phyloP scores from a whole-genome alignment of 192 early-diverging fungal genomes.

The Phlyctochytrium arcticum region DNA sequence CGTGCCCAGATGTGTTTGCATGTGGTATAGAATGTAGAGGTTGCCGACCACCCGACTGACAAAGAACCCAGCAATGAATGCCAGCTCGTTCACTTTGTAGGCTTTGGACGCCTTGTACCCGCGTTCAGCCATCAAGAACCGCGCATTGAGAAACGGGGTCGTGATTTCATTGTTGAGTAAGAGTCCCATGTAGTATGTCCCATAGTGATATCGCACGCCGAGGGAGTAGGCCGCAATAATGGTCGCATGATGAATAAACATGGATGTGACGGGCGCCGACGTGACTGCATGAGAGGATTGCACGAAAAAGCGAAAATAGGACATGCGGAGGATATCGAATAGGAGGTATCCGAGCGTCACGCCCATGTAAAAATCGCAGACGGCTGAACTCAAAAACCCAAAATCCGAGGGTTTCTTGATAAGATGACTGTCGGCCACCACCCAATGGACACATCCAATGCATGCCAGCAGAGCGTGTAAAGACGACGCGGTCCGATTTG shows the following conservation, averaged over 20 bases:
- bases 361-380: slow-evolving; percentile 18
- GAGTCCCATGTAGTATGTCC: slow-evolving; percentile 18
- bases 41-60: slow-evolving; percentile 3
- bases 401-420: background rate
- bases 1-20: background rate
- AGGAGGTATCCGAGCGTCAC: slow-evolving; percentile 13
- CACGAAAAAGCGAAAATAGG: background rate
- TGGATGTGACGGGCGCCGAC: slow-evolving; percentile 5
- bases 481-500: slow-evolving; percentile 7
- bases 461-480: slow-evolving; percentile 6
- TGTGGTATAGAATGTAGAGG: slow-evolving; percentile 5
- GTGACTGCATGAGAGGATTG: background rate
- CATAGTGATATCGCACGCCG: slow-evolving; percentile 17
- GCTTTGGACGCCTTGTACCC: background rate
- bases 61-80: slow-evolving; percentile 12
- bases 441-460: slow-evolving; percentile 12
- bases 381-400: slow-evolving; percentile 4
- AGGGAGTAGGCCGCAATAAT: slow-evolving; percentile 11
- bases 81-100: slow-evolving; percentile 6
- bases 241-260: slow-evolving; percentile 16
- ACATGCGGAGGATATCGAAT: slow-evolving; percentile 14
- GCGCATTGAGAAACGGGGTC: slow-evolving; percentile 15
- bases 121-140: slow-evolving; percentile 16
- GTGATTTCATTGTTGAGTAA: slow-evolving; percentile 23
- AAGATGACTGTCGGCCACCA: background rate